Evolutionary conservation across 768 basidiomycete genomes (phyloP).

Genomic region (Pleurotus eryngii): DNA sequence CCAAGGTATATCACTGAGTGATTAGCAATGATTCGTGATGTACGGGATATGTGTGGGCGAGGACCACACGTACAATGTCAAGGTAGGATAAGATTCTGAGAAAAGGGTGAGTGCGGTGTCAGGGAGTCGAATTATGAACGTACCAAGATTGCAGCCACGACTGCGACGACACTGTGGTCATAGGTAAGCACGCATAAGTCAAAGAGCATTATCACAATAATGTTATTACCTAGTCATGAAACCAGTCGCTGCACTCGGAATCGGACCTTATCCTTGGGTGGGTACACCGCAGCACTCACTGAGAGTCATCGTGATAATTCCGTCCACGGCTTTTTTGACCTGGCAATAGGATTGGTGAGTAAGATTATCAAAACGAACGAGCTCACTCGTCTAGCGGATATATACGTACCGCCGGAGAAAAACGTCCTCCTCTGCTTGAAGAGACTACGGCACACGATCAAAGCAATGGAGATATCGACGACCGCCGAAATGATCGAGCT

Average conservation of each 20-base stretch:
- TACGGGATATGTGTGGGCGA: background rate
- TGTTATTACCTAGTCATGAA: background rate
- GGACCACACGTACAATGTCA: background rate
- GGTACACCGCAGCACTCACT: background rate
- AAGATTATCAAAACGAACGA: too few relatives aligned
- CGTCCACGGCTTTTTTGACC: background rate
- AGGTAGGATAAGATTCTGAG: background rate
- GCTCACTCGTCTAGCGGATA: too few relatives aligned
- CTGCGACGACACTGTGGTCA: background rate
- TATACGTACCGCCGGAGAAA: constrained; percentile 5
- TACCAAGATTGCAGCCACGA: background rate
- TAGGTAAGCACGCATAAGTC: background rate
- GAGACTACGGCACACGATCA: constrained; percentile 30
- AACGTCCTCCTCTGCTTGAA: constrained; percentile 17
- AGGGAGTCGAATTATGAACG: background rate
- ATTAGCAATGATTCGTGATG: too few relatives aligned
- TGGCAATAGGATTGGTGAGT: too few relatives aligned
- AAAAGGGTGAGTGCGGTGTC: too few relatives aligned
- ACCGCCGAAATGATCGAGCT: constrained; percentile 24
- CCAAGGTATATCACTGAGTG: background rate
- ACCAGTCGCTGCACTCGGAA: background rate
- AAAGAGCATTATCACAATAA: background rate
- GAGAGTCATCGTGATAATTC: background rate
- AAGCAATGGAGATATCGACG: constrained; percentile 28
- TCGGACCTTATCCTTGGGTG: background rate